Base-by-base conservation (phyloP, 257 asterid genomes). In the Rauvolfia tetraphylla region DNA sequence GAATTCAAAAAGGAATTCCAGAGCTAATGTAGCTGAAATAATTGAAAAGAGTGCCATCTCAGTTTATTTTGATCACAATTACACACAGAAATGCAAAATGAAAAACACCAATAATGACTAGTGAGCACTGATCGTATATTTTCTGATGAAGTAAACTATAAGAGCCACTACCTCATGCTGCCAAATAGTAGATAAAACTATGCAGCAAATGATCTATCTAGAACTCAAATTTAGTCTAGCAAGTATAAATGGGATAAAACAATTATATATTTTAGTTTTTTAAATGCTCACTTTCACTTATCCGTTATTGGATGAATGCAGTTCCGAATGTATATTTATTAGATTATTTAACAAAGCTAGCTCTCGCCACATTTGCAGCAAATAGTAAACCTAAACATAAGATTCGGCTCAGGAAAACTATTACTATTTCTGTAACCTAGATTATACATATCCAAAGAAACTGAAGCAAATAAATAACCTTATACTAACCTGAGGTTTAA, bases 401-500 rank as follows among this genome's bases (percentile, higher is more conserved):
- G 17, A 7, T 56, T 8, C 7, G n/a, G n/a, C 62, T 56, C 62
- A 5, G 10, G 10, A 23, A 56, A 49, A 53, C 1, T 20, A 2
- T 17, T 49, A 15, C 22, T 29, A 49, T 15, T 18, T 22, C 29
- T 17, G 23, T 20, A 18, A 33, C 67, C 14, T 62, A 59, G 41
- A 66, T 36, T 29, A 22, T 33, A 49, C 22, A 25, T 11, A 9
- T 66, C 65, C 33, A 27, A 54, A 75, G 63, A 36, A 74, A 61
- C 31, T 41, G 38, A 51, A 70, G 58, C 8, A 38, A 76, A 57
- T 29, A 56, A 13, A 66, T 42, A 29, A 7, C 48, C 27, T 48
- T 57, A 9, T 72, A 48, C 86, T 76, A 44, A 90, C 97, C 97
- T 89, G 97, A 76, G 97, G 97, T 80, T 92, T 90, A 41, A 92